phyloP scores from a whole-genome alignment of 352 stramenopile genomes.

The Nothophytophthora sp. region DNA sequence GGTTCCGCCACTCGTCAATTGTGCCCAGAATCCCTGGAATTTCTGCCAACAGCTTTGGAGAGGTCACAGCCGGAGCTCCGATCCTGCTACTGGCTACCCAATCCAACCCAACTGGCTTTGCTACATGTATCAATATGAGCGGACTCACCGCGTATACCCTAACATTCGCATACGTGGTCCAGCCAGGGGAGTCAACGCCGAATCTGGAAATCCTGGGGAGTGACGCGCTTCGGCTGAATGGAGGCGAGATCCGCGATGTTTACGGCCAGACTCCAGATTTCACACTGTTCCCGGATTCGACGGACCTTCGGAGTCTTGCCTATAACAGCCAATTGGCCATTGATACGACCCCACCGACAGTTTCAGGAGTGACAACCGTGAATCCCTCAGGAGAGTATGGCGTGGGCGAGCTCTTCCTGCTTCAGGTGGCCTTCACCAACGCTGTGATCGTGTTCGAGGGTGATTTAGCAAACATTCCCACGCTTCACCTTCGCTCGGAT shows the following conservation, averaged over 20 bases:
- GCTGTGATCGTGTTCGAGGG: conserved; percentile 41
- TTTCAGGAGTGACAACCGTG: conserved; percentile 42
- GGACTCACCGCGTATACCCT: conserved; percentile 37
- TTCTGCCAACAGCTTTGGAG: conserved; percentile 28
- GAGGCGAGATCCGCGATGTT: conserved; percentile 38
- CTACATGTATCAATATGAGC: conserved; percentile 55
- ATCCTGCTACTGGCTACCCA: conserved; percentile 46
- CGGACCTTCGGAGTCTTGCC: conserved; percentile 48
- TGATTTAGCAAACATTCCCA: conserved; percentile 10
- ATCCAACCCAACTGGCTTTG: conserved; percentile 35
- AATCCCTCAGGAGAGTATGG: conserved; percentile 63
- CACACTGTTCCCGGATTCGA: conserved; percentile 43
- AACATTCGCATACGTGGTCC: conserved; percentile 57
- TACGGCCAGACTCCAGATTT: conserved; percentile 50
- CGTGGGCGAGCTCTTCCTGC: conserved; percentile 45
- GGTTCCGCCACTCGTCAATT: conserved; percentile 44
- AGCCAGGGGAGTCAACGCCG: conserved; percentile 28
- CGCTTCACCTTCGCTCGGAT: conserved; percentile 46
- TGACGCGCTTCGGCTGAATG: conserved; percentile 49
- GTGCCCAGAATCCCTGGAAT: conserved; percentile 16
- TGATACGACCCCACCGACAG: conserved; percentile 43
- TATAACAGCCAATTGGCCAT: conserved; percentile 64
- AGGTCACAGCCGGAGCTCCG: conserved; percentile 37
- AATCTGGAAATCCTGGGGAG: conserved; percentile 45
- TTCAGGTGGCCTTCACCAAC: conserved; percentile 55